Evolutionary conservation across 768 basidiomycete species (phyloP).

Genomic region (Suillus tomentosus): DNA sequence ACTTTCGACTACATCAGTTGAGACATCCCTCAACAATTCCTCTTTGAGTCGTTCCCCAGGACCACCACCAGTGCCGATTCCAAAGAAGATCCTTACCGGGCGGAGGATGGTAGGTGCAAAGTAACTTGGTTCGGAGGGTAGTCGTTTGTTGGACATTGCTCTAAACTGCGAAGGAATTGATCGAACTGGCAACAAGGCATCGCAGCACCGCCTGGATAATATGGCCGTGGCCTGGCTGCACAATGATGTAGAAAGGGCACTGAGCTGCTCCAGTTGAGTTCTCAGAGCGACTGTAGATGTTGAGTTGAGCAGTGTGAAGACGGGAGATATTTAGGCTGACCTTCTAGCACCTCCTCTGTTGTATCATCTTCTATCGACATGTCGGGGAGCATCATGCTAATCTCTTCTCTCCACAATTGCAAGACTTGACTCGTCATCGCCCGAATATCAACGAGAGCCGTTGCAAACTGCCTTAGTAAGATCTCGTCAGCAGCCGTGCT

Average conservation of each 20-base stretch:
- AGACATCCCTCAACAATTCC: constrained; percentile 49
- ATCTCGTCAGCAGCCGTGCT: constrained; percentile 61
- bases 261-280: constrained; percentile 51
- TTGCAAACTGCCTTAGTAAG: constrained; percentile 63
- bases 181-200: constrained; percentile 80
- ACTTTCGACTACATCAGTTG: constrained; percentile 67
- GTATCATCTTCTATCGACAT: constrained; percentile 33
- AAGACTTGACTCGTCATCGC: constrained; percentile 52
- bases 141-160: constrained; percentile 74
- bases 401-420: constrained; percentile 69
- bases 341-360: constrained; percentile 46
- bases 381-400: constrained; percentile 62
- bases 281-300: constrained; percentile 52
- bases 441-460: constrained; percentile 69
- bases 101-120: constrained; percentile 82
- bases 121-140: constrained; percentile 79
- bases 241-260: constrained; percentile 55
- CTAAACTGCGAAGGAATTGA: constrained; percentile 91
- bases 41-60: constrained; percentile 61
- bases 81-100: constrained; percentile 78
- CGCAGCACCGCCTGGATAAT: constrained; percentile 79
- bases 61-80: constrained; percentile 54
- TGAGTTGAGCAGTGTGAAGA: constrained; percentile 5
- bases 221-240: constrained; percentile 68
- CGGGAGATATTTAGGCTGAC: constrained; percentile 33